phyloP scores from a whole-genome alignment of 73 alveolate species.

The Breviolum minutum region DNA sequence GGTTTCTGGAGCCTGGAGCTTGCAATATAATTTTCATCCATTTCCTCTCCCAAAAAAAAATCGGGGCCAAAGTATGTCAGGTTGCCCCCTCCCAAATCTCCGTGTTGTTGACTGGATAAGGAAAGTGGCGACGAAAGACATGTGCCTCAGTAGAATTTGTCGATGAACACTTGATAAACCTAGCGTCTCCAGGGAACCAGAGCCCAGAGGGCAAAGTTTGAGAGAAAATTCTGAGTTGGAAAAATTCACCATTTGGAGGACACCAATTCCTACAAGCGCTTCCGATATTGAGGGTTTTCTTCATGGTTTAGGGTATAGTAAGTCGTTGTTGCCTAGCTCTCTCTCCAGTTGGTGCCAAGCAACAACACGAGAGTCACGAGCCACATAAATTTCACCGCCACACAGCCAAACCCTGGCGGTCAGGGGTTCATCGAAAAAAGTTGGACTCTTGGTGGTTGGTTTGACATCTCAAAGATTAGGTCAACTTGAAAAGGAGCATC shows the following conservation, averaged over 20 bases:
- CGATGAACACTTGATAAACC: too few species aligned
- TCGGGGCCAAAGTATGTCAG: neutral
- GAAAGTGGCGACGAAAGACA: conserved; percentile 78
- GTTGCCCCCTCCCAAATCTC: neutral
- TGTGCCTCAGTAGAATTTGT: conserved; percentile 66
- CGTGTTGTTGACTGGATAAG: conserved; percentile 48
- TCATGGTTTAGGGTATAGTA: neutral
- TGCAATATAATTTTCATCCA: too few species aligned
- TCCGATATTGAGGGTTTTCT: too few species aligned
- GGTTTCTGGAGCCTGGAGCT: too few species aligned
- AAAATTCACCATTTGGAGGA: too few species aligned
- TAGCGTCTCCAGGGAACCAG: neutral
- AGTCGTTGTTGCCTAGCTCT: neutral
- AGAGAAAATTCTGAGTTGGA: too few species aligned
- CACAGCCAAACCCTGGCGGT: conserved; percentile 78
- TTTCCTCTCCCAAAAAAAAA: too few species aligned
- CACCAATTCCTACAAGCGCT: too few species aligned
- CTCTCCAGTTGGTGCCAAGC: neutral
- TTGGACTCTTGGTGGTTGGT: neutral
- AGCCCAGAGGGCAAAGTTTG: neutral
- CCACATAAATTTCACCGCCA: conserved; percentile 94
- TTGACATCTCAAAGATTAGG: neutral
- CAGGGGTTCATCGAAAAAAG: neutral
- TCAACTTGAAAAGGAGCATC: neutral
- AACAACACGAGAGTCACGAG: conserved; percentile 57